Conservation (phyloP, 768 basidiomycete species). For the Fomitopsis pulvina region DNA sequence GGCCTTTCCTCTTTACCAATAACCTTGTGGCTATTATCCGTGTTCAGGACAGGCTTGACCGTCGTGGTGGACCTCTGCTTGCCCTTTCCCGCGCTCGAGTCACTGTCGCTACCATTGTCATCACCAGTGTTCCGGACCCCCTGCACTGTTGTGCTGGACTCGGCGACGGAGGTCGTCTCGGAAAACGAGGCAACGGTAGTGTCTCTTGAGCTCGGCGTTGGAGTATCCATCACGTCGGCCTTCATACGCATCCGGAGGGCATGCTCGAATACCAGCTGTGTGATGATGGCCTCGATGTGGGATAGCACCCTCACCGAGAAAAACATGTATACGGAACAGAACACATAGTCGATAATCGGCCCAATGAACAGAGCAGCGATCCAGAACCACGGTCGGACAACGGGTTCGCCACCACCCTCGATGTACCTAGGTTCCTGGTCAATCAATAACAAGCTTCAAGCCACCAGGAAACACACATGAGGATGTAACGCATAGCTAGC, state of each 20-base stretch:
- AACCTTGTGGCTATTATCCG: not conserved
- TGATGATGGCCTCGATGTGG: constrained; percentile 38
- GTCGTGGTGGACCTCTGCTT: constrained; percentile 3
- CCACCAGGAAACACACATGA: not conserved
- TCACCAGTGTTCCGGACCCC: constrained; percentile 5
- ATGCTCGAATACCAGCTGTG: constrained; percentile 51
- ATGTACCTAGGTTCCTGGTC: constrained; percentile 17
- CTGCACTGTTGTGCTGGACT: constrained; percentile 4
- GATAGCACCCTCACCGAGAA: constrained; percentile 29
- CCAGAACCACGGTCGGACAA: constrained; percentile 68
- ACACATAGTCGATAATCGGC: constrained; percentile 33
- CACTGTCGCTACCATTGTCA: constrained; percentile 9
- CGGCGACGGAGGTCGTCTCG: constrained; percentile 16
- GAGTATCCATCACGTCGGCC: constrained; percentile 16
- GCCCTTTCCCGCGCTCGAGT: constrained; percentile 13
- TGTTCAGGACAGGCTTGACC: not conserved
- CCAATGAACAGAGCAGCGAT: constrained; percentile 44
- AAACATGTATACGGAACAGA: constrained; percentile 48
- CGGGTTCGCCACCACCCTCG: constrained; percentile 36
- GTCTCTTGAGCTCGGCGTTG: not conserved
- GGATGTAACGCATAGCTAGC: not conserved
- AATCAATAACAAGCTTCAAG: not conserved
- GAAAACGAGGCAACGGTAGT: constrained; percentile 21
- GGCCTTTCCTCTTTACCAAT: constrained; percentile 2
- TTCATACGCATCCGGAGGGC: constrained; percentile 47